phyloP scores from a whole-genome alignment of 345 rosid species.

The Syzygium aromaticum region DNA sequence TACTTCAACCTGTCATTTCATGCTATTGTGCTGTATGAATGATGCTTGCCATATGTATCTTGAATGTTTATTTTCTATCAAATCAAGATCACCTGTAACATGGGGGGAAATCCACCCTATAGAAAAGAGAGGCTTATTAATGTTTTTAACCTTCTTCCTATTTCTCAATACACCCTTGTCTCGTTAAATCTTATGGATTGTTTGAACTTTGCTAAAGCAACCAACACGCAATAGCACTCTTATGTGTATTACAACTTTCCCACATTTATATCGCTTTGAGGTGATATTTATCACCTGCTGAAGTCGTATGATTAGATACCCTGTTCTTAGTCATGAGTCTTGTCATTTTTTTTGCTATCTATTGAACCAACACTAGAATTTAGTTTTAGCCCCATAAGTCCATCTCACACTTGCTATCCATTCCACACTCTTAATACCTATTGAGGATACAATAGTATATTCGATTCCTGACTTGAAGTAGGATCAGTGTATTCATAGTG shows the following conservation, averaged over 20 bases:
- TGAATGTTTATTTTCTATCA: not conserved
- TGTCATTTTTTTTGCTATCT: not conserved
- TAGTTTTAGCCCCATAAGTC: not conserved
- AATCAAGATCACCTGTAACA: not conserved
- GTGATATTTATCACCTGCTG: not conserved
- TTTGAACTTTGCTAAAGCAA: not conserved
- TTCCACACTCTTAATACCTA: not conserved
- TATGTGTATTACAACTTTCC: not conserved
- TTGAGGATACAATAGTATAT: not conserved
- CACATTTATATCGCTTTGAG: not conserved
- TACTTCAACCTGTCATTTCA: not conserved
- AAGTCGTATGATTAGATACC: not conserved
- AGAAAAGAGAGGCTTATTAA: not conserved
- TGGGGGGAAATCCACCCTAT: not conserved
- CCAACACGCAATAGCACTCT: not conserved
- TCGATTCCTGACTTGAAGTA: not conserved
- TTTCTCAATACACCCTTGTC: not conserved
- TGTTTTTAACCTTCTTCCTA: not conserved
- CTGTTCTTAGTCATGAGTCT: not conserved
- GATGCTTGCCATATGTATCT: not conserved
- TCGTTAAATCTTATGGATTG: not conserved
- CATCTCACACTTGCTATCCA: not conserved
- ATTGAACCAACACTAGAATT: not conserved
- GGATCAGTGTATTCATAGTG: not conserved
- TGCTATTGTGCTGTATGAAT: not conserved